phyloP scores from a whole-genome alignment of 768 basidiomycete species.

The Galerina sulciceps region DNA sequence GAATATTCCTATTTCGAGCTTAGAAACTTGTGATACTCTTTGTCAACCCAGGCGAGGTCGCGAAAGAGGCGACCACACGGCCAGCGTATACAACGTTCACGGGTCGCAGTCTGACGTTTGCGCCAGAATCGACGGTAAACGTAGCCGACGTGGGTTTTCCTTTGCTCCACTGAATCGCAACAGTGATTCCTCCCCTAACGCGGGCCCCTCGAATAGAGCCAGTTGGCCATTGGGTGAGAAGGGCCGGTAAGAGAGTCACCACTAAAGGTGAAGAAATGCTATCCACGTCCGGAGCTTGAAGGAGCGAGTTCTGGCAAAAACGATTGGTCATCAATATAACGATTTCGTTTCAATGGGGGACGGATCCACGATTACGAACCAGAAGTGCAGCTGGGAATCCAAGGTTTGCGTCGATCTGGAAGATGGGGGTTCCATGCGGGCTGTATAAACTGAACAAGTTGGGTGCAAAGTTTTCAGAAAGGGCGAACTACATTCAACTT shows the following conservation, averaged over 20 bases:
- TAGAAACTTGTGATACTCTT: slow-evolving; percentile 12
- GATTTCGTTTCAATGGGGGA: neutral
- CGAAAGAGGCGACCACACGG: slow-evolving; percentile 35
- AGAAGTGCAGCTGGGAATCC: slow-evolving; percentile 70
- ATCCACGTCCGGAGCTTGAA: slow-evolving; percentile 74
- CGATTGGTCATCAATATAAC: neutral
- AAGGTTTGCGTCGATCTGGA: slow-evolving; percentile 83
- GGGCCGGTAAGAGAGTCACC: slow-evolving; percentile 66
- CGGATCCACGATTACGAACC: slow-evolving; percentile 37
- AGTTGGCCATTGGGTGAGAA: slow-evolving; percentile 63
- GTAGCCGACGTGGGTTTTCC: slow-evolving; percentile 36
- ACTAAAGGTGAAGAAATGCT: slow-evolving; percentile 50
- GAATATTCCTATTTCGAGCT: neutral
- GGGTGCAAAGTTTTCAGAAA: slow-evolving; percentile 61
- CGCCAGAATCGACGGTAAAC: slow-evolving; percentile 38
- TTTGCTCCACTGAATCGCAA: slow-evolving; percentile 56
- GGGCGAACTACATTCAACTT: slow-evolving; percentile 50
- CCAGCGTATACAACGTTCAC: slow-evolving; percentile 43
- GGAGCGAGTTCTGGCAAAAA: slow-evolving; percentile 52
- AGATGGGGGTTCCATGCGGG: slow-evolving; percentile 52
- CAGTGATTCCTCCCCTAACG: slow-evolving; percentile 63
- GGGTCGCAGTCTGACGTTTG: slow-evolving; percentile 32
- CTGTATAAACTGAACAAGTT: slow-evolving; percentile 73
- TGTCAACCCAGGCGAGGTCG: slow-evolving; percentile 29
- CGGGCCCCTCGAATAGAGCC: slow-evolving; percentile 67